Percentiles rank a stretch among this genome's conserved stretches.
phyloP scores from a whole-genome alignment of 2,329 filamentous ascomycete species.

The Penicillium sclerotiorum region DNA sequence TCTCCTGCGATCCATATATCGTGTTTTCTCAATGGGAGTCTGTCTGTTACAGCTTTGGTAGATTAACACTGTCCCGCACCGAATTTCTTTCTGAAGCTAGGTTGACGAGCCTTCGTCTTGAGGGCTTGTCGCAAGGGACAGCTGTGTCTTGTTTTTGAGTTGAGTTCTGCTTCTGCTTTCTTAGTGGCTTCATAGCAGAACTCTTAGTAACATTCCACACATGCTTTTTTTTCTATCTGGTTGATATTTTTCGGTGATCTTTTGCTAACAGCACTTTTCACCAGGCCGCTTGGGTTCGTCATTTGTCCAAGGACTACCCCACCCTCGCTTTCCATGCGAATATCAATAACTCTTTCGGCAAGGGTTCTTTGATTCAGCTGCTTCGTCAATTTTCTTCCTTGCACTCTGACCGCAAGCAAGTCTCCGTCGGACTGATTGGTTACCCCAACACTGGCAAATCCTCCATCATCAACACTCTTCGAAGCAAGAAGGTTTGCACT shows the following conservation, averaged over 20 bases:
- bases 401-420: slow-evolving; percentile 89
- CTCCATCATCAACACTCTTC: slow-evolving; percentile 93
- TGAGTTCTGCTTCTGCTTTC: slow-evolving; percentile 77
- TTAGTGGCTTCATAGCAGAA: slow-evolving; percentile 67
- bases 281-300: slow-evolving; percentile 90
- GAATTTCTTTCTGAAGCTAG: slow-evolving; percentile 65
- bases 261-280: slow-evolving; percentile 32
- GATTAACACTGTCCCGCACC: slow-evolving; percentile 76
- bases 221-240: slow-evolving; percentile 47
- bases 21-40: slow-evolving; percentile 69
- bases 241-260: slow-evolving; percentile 38
- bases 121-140: slow-evolving; percentile 73
- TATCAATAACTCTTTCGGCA: slow-evolving; percentile 95
- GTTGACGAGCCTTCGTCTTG: slow-evolving; percentile 87
- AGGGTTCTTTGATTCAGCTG: slow-evolving; percentile 89
- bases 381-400: slow-evolving; percentile 90
- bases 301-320: slow-evolving; percentile 85
- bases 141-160: slow-evolving; percentile 92
- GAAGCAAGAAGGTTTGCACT: slow-evolving; percentile 91
- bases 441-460: slow-evolving; percentile 97
- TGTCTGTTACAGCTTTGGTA: slow-evolving; percentile 99
- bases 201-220: slow-evolving; percentile 99
- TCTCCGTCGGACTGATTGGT: slow-evolving; percentile 84
- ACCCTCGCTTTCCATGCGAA: slow-evolving; percentile 93
- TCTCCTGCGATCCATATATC: slow-evolving; percentile 62